phyloP scores from a whole-genome alignment of 371 early-diverging fungal genomes.

The Caulochytrium protostelioides region DNA sequence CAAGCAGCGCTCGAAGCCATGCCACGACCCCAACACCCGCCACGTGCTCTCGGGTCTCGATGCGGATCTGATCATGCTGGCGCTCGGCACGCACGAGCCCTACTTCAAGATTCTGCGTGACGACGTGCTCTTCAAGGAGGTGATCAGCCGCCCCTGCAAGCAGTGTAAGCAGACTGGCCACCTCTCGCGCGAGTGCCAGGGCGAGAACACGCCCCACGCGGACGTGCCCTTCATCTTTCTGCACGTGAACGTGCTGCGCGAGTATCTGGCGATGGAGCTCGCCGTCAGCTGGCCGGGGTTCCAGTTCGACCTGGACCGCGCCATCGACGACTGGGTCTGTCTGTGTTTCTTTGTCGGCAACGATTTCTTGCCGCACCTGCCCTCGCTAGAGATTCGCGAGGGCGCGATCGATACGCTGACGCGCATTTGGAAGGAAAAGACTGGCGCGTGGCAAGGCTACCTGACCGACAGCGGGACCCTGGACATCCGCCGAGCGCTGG shows the following conservation, averaged over 20 bases:
- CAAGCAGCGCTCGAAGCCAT: conserved; percentile 46
- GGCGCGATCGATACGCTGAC: conserved; percentile 84
- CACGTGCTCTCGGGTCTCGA: conserved; percentile 97
- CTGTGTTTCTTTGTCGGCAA: conserved; percentile 98
- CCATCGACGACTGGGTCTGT: conserved; percentile 98
- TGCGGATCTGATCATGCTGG: conserved; percentile 98
- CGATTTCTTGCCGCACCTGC: conserved; percentile 97
- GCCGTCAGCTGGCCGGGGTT: conserved; percentile 31
- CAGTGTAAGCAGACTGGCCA: no score
- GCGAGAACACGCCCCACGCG: conserved; percentile 12
- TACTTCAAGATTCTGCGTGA: conserved; percentile 93
- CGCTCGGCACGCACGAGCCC: conserved; percentile 93
- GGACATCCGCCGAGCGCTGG: conserved; percentile 50
- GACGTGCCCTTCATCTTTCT: conserved; percentile 74
- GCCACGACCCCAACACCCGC: conserved; percentile 66
- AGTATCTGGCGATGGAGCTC: conserved; percentile 76
- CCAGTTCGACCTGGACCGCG: conserved; percentile 64
- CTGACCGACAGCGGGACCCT: conserved; percentile 66
- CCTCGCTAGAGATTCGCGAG: conserved; percentile 91
- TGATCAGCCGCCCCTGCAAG: no score
- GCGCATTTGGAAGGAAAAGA: conserved; percentile 56
- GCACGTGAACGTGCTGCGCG: conserved; percentile 68
- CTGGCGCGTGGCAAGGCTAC: conserved; percentile 68
- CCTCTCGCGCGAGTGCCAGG: conserved; percentile 47
- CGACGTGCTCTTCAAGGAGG: conserved; percentile 60